phyloP scores from a whole-genome alignment of 1,284 basidiomycete genomes.

The Trametes sp. region DNA sequence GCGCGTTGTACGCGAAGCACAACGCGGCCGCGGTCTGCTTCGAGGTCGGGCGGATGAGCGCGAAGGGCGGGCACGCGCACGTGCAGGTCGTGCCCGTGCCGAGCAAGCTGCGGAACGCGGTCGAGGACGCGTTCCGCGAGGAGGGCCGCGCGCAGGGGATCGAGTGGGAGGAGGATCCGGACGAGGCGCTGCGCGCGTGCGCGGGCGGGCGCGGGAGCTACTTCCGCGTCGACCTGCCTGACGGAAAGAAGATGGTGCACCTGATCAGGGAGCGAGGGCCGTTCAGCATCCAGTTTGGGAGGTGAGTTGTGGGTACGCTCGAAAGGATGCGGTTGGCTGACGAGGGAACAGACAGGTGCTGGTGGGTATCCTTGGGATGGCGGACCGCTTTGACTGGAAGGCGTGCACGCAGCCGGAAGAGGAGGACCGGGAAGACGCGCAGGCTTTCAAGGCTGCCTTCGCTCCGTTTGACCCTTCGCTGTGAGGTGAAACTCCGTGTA shows the following conservation, averaged over 20 bases:
- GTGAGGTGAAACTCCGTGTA: conserved; percentile 6
- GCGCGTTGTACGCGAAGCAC: conserved; percentile 75
- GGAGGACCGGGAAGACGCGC: conserved; percentile 83
- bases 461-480: conserved; percentile 69
- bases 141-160: conserved; percentile 74
- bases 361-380: conserved; percentile 73
- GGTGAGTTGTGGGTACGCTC: conserved; percentile 57
- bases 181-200: conserved; percentile 65
- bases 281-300: conserved; percentile 92
- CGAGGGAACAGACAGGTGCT: conserved; percentile 71
- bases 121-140: conserved; percentile 74
- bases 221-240: conserved; percentile 90
- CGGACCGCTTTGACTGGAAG: conserved; percentile 91
- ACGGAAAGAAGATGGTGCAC: conserved; percentile 87
- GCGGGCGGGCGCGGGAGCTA: conserved; percentile 71
- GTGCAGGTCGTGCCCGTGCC: conserved; percentile 90
- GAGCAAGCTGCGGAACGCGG: conserved; percentile 58
- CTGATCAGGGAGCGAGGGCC: conserved; percentile 78
- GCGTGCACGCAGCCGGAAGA: conserved; percentile 81
- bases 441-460: conserved; percentile 85
- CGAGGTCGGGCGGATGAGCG: conserved; percentile 85
- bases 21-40: conserved; percentile 78
- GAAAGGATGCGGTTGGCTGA: conserved; percentile 18
- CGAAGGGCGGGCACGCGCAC: conserved; percentile 94
- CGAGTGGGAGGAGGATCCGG: conserved; percentile 68